These are phyloP conservation scores for Salpingoeca rosetta DNA, from an alignment of 78 protist genomes.

Conservation along the genomic window DNA sequence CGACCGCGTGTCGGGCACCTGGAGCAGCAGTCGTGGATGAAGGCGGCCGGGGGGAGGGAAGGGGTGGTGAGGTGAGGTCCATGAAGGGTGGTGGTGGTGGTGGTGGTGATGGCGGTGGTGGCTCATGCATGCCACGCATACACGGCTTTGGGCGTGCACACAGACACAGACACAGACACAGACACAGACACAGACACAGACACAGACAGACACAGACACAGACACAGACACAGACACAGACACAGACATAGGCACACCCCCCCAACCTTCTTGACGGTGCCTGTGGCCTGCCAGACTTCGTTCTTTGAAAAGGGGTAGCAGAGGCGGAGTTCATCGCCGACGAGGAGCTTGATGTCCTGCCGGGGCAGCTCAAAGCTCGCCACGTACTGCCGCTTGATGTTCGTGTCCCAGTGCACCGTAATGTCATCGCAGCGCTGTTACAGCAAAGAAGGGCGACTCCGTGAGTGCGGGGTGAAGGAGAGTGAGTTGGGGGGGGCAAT, in stretches of 20 bases:
- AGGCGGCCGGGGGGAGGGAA: no score
- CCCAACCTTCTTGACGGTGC: conserved; percentile 48
- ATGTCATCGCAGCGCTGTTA: conserved; percentile 42
- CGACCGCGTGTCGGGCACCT: not conserved
- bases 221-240: no score
- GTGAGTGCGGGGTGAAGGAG: not conserved
- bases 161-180: no score
- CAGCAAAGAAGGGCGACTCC: not conserved
- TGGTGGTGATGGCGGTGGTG: no score
- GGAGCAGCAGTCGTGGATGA: no score
- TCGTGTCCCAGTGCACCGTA: conserved; percentile 81
- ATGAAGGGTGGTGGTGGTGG: no score
- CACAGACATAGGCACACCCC: no score
- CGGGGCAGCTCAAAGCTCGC: conserved; percentile 70
- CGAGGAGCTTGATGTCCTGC: conserved; percentile 49
- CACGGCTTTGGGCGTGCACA: no score
- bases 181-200: no score
- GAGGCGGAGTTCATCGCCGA: conserved; percentile 77
- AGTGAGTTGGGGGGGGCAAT: not conserved
- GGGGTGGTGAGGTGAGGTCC: no score
- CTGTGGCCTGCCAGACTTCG: conserved; percentile 55
- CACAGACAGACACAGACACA: no score
- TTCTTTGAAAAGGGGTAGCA: conserved; percentile 24
- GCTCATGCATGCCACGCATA: no score
- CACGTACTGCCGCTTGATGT: conserved; percentile 55